A percentile compares a stretch with the other conserved stretches of the same genome.
Conservation (phyloP, 441 rosid species). For the Aquilaria agallochum region DNA sequence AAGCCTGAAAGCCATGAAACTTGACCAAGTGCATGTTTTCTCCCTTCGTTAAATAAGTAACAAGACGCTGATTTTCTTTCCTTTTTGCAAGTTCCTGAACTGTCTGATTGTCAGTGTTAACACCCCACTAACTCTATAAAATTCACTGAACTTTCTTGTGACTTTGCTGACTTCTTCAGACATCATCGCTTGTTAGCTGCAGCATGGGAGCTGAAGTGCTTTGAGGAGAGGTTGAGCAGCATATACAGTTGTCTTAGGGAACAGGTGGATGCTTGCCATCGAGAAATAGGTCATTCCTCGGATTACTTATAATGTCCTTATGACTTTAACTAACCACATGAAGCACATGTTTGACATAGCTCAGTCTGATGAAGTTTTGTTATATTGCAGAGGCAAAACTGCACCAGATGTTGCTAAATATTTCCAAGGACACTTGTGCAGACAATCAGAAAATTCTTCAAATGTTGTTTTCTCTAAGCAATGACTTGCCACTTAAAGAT, state of each 20-base stretch:
- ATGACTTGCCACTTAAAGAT: constrained; percentile 57
- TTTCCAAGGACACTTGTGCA: constrained; percentile 30
- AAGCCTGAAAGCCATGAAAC: constrained; percentile 37
- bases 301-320: constrained; percentile 16
- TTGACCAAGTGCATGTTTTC: constrained; percentile 63
- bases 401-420: constrained; percentile 44
- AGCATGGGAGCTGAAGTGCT: constrained; percentile 65
- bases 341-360: not conserved
- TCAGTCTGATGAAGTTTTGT: constrained; percentile 2
- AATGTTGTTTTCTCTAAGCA: constrained; percentile 43
- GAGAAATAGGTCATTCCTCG: constrained; percentile 43
- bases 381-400: constrained; percentile 45
- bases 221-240: constrained; percentile 41
- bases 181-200: constrained; percentile 38
- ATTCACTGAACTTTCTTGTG: not conserved
- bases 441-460: constrained; percentile 72
- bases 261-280: constrained; percentile 55
- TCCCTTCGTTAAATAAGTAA: constrained; percentile 24
- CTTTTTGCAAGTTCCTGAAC: not conserved
- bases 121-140: too few relatives aligned
- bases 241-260: constrained; percentile 35
- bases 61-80: constrained; percentile 5
- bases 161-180: constrained; percentile 32
- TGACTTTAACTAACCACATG: constrained; percentile 5
- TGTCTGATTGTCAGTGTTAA: too few relatives aligned